These are phyloP conservation scores for Tagetes patula DNA, from an alignment of 129 eudicot genomes.

Conservation along the genomic window DNA sequence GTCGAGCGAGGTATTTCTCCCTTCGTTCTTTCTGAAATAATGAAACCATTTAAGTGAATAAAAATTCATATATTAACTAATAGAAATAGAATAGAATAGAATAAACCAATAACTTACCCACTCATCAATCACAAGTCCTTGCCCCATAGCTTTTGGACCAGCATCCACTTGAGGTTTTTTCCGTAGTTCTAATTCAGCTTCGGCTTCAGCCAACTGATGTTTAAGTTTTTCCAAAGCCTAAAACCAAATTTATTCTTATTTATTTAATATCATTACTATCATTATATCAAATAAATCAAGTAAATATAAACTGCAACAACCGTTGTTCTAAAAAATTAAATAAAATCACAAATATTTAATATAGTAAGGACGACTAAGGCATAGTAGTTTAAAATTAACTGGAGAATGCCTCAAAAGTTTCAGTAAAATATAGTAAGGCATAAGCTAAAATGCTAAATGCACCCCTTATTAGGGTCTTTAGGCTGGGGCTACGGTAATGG, in stretches of 20 bases:
- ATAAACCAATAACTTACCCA: constrained; percentile 52
- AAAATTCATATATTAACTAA: background rate
- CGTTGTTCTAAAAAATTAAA: too few species aligned
- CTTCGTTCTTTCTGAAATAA: constrained; percentile 70
- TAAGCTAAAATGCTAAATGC: too few species aligned
- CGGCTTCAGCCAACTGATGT: constrained; percentile 77
- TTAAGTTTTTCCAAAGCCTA: constrained; percentile 70
- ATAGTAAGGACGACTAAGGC: too few species aligned
- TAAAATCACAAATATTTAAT: too few species aligned
- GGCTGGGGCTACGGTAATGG: too few species aligned
- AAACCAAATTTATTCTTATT: constrained; percentile 3
- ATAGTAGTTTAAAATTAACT: too few species aligned
- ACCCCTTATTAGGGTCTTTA: too few species aligned
- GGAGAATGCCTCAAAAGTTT: too few species aligned
- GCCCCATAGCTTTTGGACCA: constrained; percentile 49
- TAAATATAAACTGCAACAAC: too few species aligned
- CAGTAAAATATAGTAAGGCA: too few species aligned
- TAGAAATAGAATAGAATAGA: background rate
- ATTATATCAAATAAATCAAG: too few species aligned
- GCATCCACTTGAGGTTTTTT: constrained; percentile 63
- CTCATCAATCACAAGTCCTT: constrained; percentile 75
- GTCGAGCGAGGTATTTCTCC: constrained; percentile 89
- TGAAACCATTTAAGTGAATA: background rate
- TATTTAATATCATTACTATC: background rate
- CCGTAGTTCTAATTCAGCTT: constrained; percentile 57